Evolutionary conservation across 768 basidiomycete genomes (phyloP).

Genomic region (Amanita inopinata): DNA sequence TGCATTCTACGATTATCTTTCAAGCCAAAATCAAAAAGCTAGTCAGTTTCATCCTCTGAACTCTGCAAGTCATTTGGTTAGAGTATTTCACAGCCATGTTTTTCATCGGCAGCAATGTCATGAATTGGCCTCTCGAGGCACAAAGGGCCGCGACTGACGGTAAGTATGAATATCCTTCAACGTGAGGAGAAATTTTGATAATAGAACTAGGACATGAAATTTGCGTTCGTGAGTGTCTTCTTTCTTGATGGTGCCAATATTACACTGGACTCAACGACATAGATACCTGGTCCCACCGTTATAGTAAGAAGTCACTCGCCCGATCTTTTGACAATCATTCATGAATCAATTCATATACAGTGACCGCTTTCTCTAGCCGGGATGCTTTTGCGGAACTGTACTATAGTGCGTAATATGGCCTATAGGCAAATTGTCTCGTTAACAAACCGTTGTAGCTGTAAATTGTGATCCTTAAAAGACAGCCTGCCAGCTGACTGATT

Average conservation of each 20-base stretch:
- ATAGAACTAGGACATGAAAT: conserved; percentile 54
- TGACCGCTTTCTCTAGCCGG: conserved; percentile 50
- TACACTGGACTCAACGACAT: conserved; percentile 2
- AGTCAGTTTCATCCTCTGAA: conserved; percentile 26
- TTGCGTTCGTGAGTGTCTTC: conserved; percentile 42
- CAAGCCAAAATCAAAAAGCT: conserved; percentile 46
- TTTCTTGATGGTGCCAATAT: neutral
- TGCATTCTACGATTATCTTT: conserved; percentile 47
- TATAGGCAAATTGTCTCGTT: neutral
- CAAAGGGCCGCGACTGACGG: conserved; percentile 44
- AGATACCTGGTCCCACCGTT: conserved; percentile 49
- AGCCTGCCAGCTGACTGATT: neutral
- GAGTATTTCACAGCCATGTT: conserved; percentile 38
- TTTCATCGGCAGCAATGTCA: conserved; percentile 49
- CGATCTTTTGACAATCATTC: neutral
- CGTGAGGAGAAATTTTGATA: neutral
- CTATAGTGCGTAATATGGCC: conserved; percentile 39
- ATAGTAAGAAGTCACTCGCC: conserved; percentile 28
- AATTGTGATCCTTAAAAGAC: neutral
- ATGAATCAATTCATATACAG: conserved; percentile 19
- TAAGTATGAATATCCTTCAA: conserved; percentile 11
- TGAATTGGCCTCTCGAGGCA: conserved; percentile 47
- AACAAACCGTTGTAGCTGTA: conserved; percentile 13
- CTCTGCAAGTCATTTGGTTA: neutral
- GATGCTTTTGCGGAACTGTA: conserved; percentile 73